Evolutionary conservation across 345 rosid genomes (phyloP).

Genomic region (Melaleuca alternifolia): DNA sequence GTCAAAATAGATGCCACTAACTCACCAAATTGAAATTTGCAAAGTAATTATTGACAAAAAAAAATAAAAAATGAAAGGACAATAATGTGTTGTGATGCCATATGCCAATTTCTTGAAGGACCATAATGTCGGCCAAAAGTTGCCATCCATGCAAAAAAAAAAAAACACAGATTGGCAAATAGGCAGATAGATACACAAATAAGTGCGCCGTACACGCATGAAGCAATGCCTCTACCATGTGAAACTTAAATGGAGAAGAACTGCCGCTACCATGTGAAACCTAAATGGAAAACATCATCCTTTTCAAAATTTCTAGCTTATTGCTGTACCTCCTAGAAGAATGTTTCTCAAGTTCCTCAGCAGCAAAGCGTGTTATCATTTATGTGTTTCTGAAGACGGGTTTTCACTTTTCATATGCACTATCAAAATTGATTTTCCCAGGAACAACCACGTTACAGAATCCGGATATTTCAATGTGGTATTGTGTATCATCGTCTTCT

Average conservation of each 20-base stretch:
- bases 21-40: too few relatives aligned
- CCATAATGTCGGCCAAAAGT: not conserved
- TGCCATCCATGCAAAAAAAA: not conserved
- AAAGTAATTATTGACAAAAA: not conserved
- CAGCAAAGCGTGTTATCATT: not conserved
- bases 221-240: not conserved
- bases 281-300: not conserved
- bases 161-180: not conserved
- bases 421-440: not conserved
- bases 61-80: not conserved
- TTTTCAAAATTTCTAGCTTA: not conserved
- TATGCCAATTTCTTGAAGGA: not conserved
- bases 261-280: not conserved
- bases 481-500: not conserved
- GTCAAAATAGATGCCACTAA: not conserved
- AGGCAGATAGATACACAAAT: not conserved
- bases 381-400: not conserved
- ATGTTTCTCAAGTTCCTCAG: not conserved
- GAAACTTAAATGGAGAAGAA: too few relatives aligned
- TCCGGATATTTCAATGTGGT: not conserved
- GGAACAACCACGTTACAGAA: not conserved
- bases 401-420: not conserved
- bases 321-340: not conserved
- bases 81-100: not conserved
- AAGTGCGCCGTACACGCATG: not conserved